Conservation (phyloP, 768 basidiomycete genomes). For the Dacryopinax primogenitus region DNA sequence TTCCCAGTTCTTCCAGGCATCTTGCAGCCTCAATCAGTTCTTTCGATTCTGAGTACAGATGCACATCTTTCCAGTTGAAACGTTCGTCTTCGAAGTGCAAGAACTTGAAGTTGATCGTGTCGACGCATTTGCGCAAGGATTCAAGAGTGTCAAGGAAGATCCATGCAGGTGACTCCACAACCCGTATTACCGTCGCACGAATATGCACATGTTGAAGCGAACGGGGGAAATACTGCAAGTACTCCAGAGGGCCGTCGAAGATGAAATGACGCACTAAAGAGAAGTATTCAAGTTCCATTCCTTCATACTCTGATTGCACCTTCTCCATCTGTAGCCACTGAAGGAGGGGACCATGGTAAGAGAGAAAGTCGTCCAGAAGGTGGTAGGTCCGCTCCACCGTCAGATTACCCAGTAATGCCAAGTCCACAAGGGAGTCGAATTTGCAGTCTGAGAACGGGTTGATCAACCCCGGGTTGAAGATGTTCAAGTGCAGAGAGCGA, state of each 20-base stretch:
- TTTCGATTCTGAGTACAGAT: neutral
- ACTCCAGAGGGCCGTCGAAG: no score
- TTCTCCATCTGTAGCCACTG: neutral
- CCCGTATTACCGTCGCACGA: no score
- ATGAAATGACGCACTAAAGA: neutral
- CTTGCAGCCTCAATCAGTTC: no score
- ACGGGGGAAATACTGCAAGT: no score
- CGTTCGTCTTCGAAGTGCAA: neutral
- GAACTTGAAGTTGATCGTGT: neutral
- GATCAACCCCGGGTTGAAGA: no score
- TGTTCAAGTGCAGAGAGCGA: no score
- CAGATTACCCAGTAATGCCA: neutral
- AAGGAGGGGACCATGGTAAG: neutral
- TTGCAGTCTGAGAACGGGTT: neutral
- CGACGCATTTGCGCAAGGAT: neutral
- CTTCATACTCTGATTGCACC: neutral
- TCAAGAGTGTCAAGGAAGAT: neutral
- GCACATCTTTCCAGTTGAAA: neutral
- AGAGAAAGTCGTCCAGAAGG: neutral
- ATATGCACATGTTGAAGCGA: no score
- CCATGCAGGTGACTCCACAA: no score
- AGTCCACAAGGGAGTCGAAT: neutral
- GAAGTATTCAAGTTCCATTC: neutral
- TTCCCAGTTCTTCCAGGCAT: no score
- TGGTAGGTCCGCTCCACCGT: neutral